phyloP scores from a whole-genome alignment of 163 green algal species.

The Coccomyxa subellipsoidea region DNA sequence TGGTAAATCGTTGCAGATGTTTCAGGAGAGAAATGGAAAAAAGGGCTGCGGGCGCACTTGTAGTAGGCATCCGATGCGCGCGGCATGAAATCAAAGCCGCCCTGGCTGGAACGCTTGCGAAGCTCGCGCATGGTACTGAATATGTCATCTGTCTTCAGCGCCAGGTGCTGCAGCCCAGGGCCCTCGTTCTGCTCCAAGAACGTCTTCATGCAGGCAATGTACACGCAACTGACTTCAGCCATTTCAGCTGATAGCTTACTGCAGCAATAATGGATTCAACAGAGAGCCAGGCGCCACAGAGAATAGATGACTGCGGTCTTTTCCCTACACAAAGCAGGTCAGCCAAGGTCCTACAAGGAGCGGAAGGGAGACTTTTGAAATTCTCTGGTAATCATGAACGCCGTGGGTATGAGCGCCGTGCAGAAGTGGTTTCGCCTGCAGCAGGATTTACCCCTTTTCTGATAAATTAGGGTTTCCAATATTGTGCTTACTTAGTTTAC shows the following conservation, averaged over 20 bases:
- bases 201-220: conserved; percentile 84
- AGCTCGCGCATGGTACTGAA: conserved; percentile 84
- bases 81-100: conserved; percentile 98
- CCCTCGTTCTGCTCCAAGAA: conserved; percentile 98
- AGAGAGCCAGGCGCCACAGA: too few relatives aligned
- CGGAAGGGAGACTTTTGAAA: neutral
- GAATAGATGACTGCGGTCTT: too few relatives aligned
- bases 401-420: too few relatives aligned
- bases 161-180: conserved; percentile 94
- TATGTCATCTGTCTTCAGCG: conserved; percentile 94
- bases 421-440: too few relatives aligned
- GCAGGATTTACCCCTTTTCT: too few relatives aligned
- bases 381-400: too few relatives aligned
- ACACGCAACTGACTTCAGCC: too few relatives aligned
- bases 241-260: too few relatives aligned
- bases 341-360: neutral
- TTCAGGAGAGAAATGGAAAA: neutral
- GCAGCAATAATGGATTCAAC: too few relatives aligned
- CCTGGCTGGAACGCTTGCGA: conserved; percentile 41
- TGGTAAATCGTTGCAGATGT: neutral
- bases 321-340: neutral
- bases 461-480: too few relatives aligned
- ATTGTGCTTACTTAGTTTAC: too few relatives aligned
- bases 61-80: conserved; percentile 83
- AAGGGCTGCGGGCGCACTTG: conserved; percentile 18